phyloP scores from a whole-genome alignment of 768 basidiomycete species.

The Tulasnella sp. region DNA sequence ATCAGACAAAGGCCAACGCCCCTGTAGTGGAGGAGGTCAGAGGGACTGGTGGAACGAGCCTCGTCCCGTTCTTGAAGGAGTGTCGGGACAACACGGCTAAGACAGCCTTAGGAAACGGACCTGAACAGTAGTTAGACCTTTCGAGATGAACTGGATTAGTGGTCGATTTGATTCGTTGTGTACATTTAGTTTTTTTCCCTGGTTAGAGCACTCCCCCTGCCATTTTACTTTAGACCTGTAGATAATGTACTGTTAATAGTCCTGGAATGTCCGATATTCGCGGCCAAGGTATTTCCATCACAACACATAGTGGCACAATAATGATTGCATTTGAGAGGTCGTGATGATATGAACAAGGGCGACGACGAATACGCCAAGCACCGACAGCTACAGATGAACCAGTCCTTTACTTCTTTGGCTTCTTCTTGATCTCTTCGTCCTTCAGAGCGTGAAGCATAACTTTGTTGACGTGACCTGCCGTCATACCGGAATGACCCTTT shows the following conservation, averaged over 20 bases:
- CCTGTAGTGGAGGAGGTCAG: constrained; percentile 52
- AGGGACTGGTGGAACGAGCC: constrained; percentile 86
- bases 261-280: neutral
- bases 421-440: constrained; percentile 24
- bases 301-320: neutral
- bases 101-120: constrained; percentile 7
- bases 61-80: constrained; percentile 76
- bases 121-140: neutral
- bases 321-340: neutral
- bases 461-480: constrained; percentile 39
- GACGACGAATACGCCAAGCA: neutral
- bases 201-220: neutral
- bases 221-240: neutral
- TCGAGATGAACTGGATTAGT: neutral
- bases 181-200: neutral
- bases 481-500: constrained; percentile 83
- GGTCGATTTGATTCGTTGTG: neutral
- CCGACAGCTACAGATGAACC: neutral
- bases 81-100: constrained; percentile 76
- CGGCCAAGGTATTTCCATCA: neutral
- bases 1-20: neutral
- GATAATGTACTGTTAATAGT: neutral
- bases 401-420: constrained; percentile 17
- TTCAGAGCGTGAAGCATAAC: constrained; percentile 39
- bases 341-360: neutral